These are phyloP conservation scores for Platanus orientalis DNA, from an alignment of 164 flowering plant species.

Conservation along the genomic window DNA sequence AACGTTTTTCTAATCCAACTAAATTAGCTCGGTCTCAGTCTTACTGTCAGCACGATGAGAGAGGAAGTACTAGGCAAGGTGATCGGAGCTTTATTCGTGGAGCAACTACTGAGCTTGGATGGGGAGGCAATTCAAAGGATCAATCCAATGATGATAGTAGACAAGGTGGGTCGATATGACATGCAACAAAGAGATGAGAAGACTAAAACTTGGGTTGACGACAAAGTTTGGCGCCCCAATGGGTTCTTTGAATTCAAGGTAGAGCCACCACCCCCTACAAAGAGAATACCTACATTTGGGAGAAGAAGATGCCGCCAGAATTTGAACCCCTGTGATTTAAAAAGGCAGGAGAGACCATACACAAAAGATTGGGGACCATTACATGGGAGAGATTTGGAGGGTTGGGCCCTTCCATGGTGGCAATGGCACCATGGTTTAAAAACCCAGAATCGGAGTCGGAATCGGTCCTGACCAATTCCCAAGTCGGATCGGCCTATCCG, in stretches of 20 bases:
- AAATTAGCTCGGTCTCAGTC: constrained; percentile 50
- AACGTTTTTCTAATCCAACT: constrained; percentile 33
- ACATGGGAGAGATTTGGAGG: constrained; percentile 32
- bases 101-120: constrained; percentile 52
- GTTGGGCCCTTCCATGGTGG: constrained; percentile 32
- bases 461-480: too few species aligned
- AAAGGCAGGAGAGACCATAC: constrained; percentile 36
- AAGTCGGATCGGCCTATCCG: too few species aligned
- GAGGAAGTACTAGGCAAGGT: constrained; percentile 62
- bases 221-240: constrained; percentile 63
- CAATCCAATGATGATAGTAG: constrained; percentile 21
- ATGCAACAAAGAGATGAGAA: constrained; percentile 38
- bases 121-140: constrained; percentile 48
- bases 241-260: constrained; percentile 51
- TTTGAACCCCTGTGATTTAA: constrained; percentile 29
- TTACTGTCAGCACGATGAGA: constrained; percentile 85
- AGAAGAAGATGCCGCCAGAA: constrained; percentile 53
- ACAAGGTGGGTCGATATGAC: constrained; percentile 22
- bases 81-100: constrained; percentile 50
- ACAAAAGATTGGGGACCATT: constrained; percentile 24
- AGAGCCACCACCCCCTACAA: constrained; percentile 39
- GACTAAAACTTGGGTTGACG: constrained; percentile 27
- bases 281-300: constrained; percentile 87
- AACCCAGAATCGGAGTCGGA: too few species aligned
- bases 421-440: too few species aligned